phyloP scores from a whole-genome alignment of 2,329 filamentous ascomycete genomes.

The Purpureocillium lavendulum region DNA sequence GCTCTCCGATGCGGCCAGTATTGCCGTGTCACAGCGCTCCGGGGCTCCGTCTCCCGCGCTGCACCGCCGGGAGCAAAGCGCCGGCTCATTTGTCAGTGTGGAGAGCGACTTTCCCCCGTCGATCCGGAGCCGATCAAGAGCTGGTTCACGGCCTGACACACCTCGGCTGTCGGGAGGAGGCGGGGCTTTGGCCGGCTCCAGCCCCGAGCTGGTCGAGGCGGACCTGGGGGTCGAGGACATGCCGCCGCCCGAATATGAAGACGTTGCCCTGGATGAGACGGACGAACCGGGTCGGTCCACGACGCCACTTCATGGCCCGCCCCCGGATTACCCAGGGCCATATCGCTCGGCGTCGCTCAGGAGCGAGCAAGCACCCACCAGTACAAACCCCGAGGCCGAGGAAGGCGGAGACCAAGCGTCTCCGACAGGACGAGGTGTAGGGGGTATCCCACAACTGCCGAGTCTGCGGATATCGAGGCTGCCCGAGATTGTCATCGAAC shows the following conservation, averaged over 20 bases:
- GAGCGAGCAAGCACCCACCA: slow-evolving; percentile 3
- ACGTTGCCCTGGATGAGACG: slow-evolving; percentile 34
- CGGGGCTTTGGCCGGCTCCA: slow-evolving; percentile 34
- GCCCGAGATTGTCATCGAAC: slow-evolving; percentile 38
- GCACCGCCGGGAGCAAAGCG: slow-evolving; percentile 38
- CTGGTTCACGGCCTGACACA: slow-evolving; percentile 35
- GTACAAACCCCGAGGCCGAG: slow-evolving; percentile 7
- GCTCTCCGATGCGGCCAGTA: slow-evolving; percentile 62
- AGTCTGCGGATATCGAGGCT: slow-evolving; percentile 40
- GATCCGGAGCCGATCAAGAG: slow-evolving; percentile 25
- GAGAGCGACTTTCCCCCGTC: slow-evolving; percentile 36
- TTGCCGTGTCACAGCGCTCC: slow-evolving; percentile 31
- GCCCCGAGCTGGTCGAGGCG: slow-evolving; percentile 43
- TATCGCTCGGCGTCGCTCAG: slow-evolving; percentile 17
- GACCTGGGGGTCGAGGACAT: slow-evolving; percentile 39
- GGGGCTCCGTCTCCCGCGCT: slow-evolving; percentile 20
- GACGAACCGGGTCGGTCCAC: slow-evolving; percentile 28
- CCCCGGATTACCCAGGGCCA: slow-evolving; percentile 42
- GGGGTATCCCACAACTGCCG: slow-evolving; percentile 39
- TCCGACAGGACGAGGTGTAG: slow-evolving; percentile 24
- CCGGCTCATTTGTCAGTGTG: slow-evolving; percentile 48
- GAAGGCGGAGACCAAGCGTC: slow-evolving; percentile 1
- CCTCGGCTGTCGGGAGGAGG: slow-evolving; percentile 22
- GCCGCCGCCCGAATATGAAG: slow-evolving; percentile 48
- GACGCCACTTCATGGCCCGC: slow-evolving; percentile 38